Evolutionary conservation across 192 early-diverging fungal species (phyloP), one percentile per base, ranked within the genome.

Genomic region (Chytriomyces sp.): DNA sequence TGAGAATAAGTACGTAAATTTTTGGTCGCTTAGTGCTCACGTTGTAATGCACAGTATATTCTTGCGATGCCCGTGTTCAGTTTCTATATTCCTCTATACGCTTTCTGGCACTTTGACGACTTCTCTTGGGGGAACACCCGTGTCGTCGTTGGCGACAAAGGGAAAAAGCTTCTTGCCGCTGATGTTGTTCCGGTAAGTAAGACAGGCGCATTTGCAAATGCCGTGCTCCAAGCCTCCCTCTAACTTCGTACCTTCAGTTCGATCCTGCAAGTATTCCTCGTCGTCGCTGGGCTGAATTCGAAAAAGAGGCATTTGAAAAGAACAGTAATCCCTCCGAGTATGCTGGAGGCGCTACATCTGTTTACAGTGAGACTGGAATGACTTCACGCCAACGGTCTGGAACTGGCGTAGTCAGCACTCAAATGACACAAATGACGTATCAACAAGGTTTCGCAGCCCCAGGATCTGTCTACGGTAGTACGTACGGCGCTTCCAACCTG

Each of bases 101-200:
- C 96, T 26, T 99, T 96, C 88, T 99, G 97, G 97, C 94, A 96
- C 84, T 95, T 98, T 79, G 97, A 99, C 77, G 95, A 99, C 75
- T 99, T 99, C 75, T 96, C 93, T n/a, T 99, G 97, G 97, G 97
- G 96, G 75, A 96, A 95, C 77, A 99, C 96, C 34, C 94, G 96
- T 85, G 75, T 94, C 30, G 93, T 98, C 2, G 88, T 94, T 58
- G 97, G 96, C 53, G 94, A 96, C 70, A 91, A 90, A 40, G 81
- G 81, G 25, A 84, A 84, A 59, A 82, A 86, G 77, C 71, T 81
- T 32, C 59, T 84, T 31, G 64, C 76, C 31, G 75, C 85, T 3
- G 85, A 86, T 22, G 91, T 91, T 41, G 89, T 92, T 22, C 91
- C 93, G 62, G 80, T 82, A 74, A 84, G 81, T 91, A 19, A 10